Percentiles rank a stretch among this genome's conserved stretches.
These are phyloP conservation scores for Ambrosiella xylebori DNA, from an alignment of 2,329 filamentous ascomycete genomes.

Conservation along the genomic window DNA sequence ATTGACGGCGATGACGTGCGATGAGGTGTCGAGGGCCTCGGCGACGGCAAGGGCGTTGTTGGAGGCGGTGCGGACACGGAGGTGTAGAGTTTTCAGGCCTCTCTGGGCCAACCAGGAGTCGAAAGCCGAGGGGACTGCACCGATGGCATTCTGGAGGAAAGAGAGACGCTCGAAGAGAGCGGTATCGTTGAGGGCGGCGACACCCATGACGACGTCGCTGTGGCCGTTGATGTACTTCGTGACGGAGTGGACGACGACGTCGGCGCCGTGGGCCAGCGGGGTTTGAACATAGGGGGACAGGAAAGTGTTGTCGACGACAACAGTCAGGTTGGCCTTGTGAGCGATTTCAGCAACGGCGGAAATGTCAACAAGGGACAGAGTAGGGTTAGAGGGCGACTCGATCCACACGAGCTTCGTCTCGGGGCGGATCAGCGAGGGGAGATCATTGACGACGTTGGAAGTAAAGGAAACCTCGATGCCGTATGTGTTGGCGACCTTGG, in stretches of 20 bases:
- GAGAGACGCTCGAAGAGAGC: constrained; percentile 57
- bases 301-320: constrained; percentile 99
- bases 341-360: constrained; percentile 65
- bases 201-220: constrained; percentile 92
- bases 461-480: constrained; percentile 91
- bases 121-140: constrained; percentile 84
- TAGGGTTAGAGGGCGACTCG: constrained; percentile 88
- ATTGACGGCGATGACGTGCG: constrained; percentile 77
- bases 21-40: constrained; percentile 56
- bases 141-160: constrained; percentile 95
- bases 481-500: constrained; percentile 87
- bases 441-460: constrained; percentile 76
- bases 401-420: constrained; percentile 96
- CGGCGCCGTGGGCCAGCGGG: constrained; percentile 82
- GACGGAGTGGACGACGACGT: constrained; percentile 91
- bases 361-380: constrained; percentile 83
- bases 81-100: constrained; percentile 88
- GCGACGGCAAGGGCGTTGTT: constrained; percentile 68
- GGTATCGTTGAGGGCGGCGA: constrained; percentile 84
- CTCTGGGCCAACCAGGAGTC: constrained; percentile 97
- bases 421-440: constrained; percentile 65
- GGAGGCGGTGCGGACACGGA: constrained; percentile 72
- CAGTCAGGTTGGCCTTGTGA: constrained; percentile 73
- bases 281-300: constrained; percentile 93
- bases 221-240: constrained; percentile 99